A percentile compares a stretch with the other conserved stretches of the same genome.
Conservation (phyloP, 305 asterid species). For the Fraxinus floribunda region DNA sequence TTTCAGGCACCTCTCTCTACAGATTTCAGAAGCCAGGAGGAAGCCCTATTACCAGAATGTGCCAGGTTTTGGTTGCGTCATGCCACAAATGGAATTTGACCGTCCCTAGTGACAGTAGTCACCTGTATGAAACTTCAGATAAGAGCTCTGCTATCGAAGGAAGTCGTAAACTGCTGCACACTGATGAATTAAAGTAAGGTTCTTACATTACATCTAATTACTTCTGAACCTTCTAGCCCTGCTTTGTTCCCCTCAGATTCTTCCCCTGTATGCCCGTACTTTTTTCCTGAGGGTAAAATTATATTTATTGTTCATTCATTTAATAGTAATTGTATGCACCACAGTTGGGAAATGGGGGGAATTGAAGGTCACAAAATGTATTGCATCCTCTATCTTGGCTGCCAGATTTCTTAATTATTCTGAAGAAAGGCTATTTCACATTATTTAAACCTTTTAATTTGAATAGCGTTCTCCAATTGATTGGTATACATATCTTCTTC, state of each 20-base stretch:
- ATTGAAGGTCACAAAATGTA: neutral
- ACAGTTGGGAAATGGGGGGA: neutral
- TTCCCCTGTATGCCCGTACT: neutral
- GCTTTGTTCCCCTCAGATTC: neutral
- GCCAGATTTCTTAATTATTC: neutral
- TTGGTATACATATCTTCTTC: neutral
- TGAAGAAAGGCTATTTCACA: neutral
- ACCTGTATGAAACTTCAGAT: conserved; percentile 72
- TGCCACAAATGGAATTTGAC: conserved; percentile 61
- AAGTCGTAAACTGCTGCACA: conserved; percentile 84
- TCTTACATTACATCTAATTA: conserved; percentile 1
- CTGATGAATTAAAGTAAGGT: conserved; percentile 67
- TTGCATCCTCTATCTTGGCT: neutral
- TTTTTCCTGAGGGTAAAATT: neutral
- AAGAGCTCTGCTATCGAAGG: conserved; percentile 88
- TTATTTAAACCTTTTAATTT: neutral
- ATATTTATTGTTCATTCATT: neutral
- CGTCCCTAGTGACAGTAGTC: conserved; percentile 62
- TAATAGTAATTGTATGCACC: neutral
- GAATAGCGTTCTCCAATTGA: neutral
- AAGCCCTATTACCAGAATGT: conserved; percentile 91
- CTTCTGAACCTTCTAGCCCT: neutral
- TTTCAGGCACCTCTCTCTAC: conserved; percentile 74
- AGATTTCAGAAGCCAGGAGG: conserved; percentile 98
- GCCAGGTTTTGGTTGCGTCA: conserved; percentile 84